phyloP scores from a whole-genome alignment of 176 grass and related monocot genomes.

The Thalia dealbata region DNA sequence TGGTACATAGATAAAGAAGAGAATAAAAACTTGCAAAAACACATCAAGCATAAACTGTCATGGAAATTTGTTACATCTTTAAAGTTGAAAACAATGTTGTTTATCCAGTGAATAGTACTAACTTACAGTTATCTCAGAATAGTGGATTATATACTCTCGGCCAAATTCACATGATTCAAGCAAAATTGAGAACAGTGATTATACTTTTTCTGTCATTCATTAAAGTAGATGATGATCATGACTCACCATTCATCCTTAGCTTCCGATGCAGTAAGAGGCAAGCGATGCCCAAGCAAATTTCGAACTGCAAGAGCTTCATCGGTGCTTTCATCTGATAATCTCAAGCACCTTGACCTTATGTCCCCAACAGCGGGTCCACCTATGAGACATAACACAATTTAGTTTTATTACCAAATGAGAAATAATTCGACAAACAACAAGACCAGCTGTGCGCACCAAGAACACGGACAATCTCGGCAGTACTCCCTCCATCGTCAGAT shows the following conservation, averaged over 20 bases:
- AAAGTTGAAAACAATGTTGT: neutral
- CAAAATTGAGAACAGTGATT: neutral
- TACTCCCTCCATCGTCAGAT: slow-evolving; percentile 95
- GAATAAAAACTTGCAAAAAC: neutral
- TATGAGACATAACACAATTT: slow-evolving; percentile 13
- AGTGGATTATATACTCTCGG: neutral
- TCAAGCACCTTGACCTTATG: slow-evolving; percentile 96
- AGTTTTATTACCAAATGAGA: neutral
- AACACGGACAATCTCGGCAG: slow-evolving; percentile 90
- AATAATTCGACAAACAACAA: neutral
- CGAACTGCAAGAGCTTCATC: slow-evolving; percentile 79
- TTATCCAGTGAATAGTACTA: neutral
- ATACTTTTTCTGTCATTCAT: neutral
- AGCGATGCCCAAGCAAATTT: slow-evolving; percentile 81
- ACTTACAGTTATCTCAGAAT: neutral
- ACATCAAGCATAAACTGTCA: neutral
- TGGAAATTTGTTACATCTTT: neutral
- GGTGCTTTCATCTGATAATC: slow-evolving; percentile 92
- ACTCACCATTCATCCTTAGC: slow-evolving; percentile 79
- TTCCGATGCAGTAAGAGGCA: slow-evolving; percentile 62
- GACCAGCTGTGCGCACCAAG: slow-evolving; percentile 39
- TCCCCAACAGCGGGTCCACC: slow-evolving; percentile 94
- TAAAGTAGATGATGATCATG: neutral
- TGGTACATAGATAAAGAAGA: neutral
- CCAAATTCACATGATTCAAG: neutral